Evolutionary conservation across 2,329 filamentous ascomycete species (phyloP).

Genomic region (Lasiodiplodia hormozganensis): DNA sequence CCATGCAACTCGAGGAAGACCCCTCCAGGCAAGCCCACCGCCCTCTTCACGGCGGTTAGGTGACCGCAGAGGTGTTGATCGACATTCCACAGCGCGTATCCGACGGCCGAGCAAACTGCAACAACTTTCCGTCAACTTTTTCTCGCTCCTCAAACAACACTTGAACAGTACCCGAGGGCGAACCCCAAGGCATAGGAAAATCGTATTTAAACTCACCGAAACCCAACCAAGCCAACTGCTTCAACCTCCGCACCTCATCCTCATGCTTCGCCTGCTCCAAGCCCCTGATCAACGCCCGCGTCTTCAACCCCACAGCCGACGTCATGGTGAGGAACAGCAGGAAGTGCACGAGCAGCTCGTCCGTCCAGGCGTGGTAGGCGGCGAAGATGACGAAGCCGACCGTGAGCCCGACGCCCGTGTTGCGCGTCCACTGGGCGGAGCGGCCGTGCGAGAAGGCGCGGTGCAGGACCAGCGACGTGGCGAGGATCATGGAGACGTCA

Average conservation of each 20-base stretch:
- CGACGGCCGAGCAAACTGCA: constrained; percentile 51
- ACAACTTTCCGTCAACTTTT: background rate
- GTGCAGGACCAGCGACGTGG: constrained; percentile 61
- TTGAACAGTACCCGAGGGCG: too few species aligned
- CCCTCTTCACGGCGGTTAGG: constrained; percentile 54
- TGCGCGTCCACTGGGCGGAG: constrained; percentile 35
- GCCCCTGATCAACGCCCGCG: constrained; percentile 38
- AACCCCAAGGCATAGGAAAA: too few species aligned
- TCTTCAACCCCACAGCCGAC: constrained; percentile 44
- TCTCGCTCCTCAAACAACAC: too few species aligned
- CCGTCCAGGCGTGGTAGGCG: constrained; percentile 45
- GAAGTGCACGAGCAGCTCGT: constrained; percentile 49
- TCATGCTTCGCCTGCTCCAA: constrained; percentile 34
- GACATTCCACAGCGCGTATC: constrained; percentile 64
- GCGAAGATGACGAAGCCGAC: constrained; percentile 42
- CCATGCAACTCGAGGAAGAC: constrained; percentile 66
- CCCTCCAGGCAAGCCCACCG: constrained; percentile 61
- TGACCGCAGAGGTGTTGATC: constrained; percentile 61
- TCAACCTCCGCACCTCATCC: constrained; percentile 36
- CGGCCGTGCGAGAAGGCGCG: constrained; percentile 54
- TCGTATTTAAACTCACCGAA: constrained; percentile 33
- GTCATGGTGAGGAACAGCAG: constrained; percentile 52
- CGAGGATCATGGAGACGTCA: constrained; percentile 65
- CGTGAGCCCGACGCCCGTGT: constrained; percentile 39
- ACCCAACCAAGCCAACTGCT: constrained; percentile 40